Conservation (phyloP, 1,284 basidiomycete genomes). For the Pterula multifida region DNA sequence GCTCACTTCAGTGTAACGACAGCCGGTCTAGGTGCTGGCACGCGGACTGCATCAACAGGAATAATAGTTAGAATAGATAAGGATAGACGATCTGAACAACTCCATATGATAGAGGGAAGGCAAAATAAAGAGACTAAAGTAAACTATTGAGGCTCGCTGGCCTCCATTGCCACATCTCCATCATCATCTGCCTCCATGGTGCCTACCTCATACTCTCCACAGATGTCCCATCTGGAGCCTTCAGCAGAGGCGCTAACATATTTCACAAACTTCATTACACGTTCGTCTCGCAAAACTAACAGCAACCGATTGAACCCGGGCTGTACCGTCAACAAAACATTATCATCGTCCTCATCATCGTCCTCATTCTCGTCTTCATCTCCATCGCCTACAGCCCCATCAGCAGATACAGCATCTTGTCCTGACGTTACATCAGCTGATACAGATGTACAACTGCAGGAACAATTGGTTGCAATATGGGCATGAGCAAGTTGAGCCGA, state of each 20-base stretch:
- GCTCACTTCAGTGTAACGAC: too few relatives aligned
- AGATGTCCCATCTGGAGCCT: constrained; percentile 85
- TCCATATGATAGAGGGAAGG: too few relatives aligned
- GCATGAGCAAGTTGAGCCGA: not conserved
- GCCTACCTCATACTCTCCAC: constrained; percentile 80
- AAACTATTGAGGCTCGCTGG: not conserved
- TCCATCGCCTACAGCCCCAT: constrained; percentile 7
- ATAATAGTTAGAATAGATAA: too few relatives aligned
- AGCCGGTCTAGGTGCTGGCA: too few relatives aligned
- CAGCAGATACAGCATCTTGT: not conserved
- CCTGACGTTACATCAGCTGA: constrained; percentile 7
- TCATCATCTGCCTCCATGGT: constrained; percentile 46
- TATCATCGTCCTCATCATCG: constrained; percentile 66
- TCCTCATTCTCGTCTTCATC: constrained; percentile 22
- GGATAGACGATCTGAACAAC: too few relatives aligned
- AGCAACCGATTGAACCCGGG: constrained; percentile 87
- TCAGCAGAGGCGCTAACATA: constrained; percentile 82
- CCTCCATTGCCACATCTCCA: constrained; percentile 13
- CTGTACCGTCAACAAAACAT: constrained; percentile 80
- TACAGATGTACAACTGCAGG: not conserved
- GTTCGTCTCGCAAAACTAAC: constrained; percentile 85
- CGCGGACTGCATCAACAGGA: too few relatives aligned
- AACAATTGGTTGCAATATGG: not conserved
- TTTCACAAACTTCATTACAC: constrained; percentile 90
- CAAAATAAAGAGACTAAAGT: too few relatives aligned